Evolutionary conservation across 2,329 filamentous ascomycete species (phyloP).

Genomic region (Alternaria solani): DNA sequence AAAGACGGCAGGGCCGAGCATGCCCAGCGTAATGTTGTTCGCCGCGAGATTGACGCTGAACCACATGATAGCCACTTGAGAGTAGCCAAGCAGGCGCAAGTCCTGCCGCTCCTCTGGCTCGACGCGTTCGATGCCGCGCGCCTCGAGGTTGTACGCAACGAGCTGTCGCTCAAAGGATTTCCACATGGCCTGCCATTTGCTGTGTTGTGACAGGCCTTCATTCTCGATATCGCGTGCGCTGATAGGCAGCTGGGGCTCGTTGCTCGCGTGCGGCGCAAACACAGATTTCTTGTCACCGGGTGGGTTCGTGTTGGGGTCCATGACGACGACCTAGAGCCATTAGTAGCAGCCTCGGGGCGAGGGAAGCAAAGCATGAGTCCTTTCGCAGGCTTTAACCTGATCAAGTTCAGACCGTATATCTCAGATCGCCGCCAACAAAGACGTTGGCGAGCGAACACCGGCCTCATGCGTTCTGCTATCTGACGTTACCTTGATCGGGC

Average conservation of each 20-base stretch:
- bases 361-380: slow-evolving; percentile 58
- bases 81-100: slow-evolving; percentile 60
- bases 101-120: slow-evolving; percentile 63
- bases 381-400: slow-evolving; percentile 64
- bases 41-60: slow-evolving; percentile 69
- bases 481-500: slow-evolving; percentile 50
- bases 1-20: slow-evolving; percentile 68
- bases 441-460: slow-evolving; percentile 41
- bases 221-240: slow-evolving; percentile 14
- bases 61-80: slow-evolving; percentile 67
- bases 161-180: slow-evolving; percentile 53
- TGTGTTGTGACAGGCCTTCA: slow-evolving; percentile 1
- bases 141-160: slow-evolving; percentile 64
- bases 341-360: slow-evolving; percentile 36
- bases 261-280: slow-evolving; percentile 33
- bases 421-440: slow-evolving; percentile 52
- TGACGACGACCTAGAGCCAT: slow-evolving; percentile 44
- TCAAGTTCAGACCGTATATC: slow-evolving; percentile 65
- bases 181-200: slow-evolving; percentile 32
- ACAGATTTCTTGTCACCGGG: slow-evolving; percentile 23
- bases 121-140: slow-evolving; percentile 68
- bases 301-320: slow-evolving; percentile 25
- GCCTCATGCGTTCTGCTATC: slow-evolving; percentile 48
- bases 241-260: slow-evolving; percentile 23
- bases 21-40: slow-evolving; percentile 71